Evolutionary conservation across 148 eudicot genomes (phyloP).

Genomic region (Cornus controversa): DNA sequence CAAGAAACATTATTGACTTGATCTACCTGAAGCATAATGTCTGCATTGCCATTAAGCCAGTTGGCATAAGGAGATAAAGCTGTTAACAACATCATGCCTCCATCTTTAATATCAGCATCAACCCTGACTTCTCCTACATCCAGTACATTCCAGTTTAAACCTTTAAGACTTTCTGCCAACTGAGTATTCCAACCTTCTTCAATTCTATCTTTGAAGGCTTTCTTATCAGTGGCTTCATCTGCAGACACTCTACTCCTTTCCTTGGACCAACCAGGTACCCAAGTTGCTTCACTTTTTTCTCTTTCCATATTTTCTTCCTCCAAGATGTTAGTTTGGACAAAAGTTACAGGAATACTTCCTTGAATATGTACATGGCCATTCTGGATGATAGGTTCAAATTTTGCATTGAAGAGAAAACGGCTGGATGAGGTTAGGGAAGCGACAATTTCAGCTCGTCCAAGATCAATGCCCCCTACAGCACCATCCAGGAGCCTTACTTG

Average conservation of each 20-base stretch:
- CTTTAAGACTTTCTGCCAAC: slow-evolving; percentile 87
- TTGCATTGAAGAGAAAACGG: slow-evolving; percentile 97
- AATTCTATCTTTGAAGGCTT: slow-evolving; percentile 68
- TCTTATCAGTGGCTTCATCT: slow-evolving; percentile 68
- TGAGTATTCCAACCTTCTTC: slow-evolving; percentile 93
- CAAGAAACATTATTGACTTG: slow-evolving; percentile 1
- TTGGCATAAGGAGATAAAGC: slow-evolving; percentile 95
- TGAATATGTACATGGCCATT: slow-evolving; percentile 98
- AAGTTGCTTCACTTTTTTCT: slow-evolving; percentile 61
- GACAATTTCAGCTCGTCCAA: slow-evolving; percentile 97
- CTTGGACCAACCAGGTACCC: slow-evolving; percentile 79
- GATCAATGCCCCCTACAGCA: slow-evolving; percentile 95
- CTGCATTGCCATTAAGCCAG: slow-evolving; percentile 98
- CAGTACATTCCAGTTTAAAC: slow-evolving; percentile 86
- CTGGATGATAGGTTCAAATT: slow-evolving; percentile 91
- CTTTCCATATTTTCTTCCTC: slow-evolving; percentile 67
- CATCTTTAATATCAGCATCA: slow-evolving; percentile 99
- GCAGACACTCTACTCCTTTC: slow-evolving; percentile 55
- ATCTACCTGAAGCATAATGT: slow-evolving; percentile 90
- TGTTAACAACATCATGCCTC: slow-evolving; percentile 97
- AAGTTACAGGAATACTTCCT: slow-evolving; percentile 90
- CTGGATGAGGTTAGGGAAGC: slow-evolving; percentile 92
- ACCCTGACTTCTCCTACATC: slow-evolving; percentile 99
- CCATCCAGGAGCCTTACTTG: slow-evolving; percentile 99
- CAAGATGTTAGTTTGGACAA: slow-evolving; percentile 45